A percentile compares a stretch with the other conserved stretches of the same genome.
phyloP scores from a whole-genome alignment of 1,284 basidiomycete genomes.

The Cutaneotrichosporon curvatum region DNA sequence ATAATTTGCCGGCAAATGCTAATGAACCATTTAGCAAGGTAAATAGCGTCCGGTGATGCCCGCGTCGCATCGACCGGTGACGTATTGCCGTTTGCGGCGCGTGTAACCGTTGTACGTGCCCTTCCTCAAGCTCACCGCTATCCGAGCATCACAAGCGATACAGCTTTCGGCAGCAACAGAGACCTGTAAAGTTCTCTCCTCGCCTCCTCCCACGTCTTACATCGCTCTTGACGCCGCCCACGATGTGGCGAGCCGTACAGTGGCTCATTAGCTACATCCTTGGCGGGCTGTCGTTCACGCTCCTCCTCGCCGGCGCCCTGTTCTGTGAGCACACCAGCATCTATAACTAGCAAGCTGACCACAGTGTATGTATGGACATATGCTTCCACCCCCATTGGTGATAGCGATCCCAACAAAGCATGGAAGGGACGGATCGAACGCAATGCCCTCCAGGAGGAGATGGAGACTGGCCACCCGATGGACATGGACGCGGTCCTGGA shows the following conservation, averaged over 20 bases:
- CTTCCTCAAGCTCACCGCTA: too few species aligned
- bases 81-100: too few species aligned
- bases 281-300: conserved; percentile 78
- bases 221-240: not conserved
- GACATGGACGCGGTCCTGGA: conserved; percentile 12
- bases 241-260: conserved; percentile 16
- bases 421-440: conserved; percentile 33
- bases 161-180: too few species aligned
- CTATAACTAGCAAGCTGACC: not conserved
- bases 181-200: too few species aligned
- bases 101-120: too few species aligned
- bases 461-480: conserved; percentile 16
- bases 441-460: conserved; percentile 4
- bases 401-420: conserved; percentile 51
- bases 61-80: too few species aligned
- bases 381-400: conserved; percentile 67
- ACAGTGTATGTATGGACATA: conserved; percentile 49
- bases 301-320: conserved; percentile 56
- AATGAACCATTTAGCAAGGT: too few species aligned
- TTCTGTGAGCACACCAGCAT: conserved; percentile 43
- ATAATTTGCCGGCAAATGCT: too few species aligned
- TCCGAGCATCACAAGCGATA: too few species aligned
- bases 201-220: too few species aligned
- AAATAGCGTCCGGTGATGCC: too few species aligned
- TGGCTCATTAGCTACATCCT: conserved; percentile 59